Base-by-base conservation (phyloP, 2,329 filamentous ascomycete species). In the Colletotrichum sp. region DNA sequence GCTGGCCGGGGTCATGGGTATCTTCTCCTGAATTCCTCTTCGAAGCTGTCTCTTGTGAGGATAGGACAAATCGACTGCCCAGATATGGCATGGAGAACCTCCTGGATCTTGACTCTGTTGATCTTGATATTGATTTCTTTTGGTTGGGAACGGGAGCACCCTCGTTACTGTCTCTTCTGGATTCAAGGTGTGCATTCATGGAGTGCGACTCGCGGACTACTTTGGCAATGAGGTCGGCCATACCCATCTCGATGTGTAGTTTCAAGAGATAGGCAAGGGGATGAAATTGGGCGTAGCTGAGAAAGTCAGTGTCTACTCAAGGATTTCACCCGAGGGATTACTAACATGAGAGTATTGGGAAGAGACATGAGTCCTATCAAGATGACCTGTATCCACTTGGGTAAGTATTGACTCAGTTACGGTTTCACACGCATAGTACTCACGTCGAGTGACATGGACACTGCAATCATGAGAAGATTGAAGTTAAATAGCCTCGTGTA, bases 241-340 rank as follows among this genome's bases (percentile, higher is more conserved):
- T 89, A 18, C 83, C 84, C 85, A 89, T 87, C 72, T 89, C 87
- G 71, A 89, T 89, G 62, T 88, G 85, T 9, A 89, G 81, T 65
- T 89, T 89, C 13, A 89, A 81, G 0, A 88, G 81, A 73, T 88
- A 89, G 9, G 85, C 86, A 1, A 89, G 80, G 0, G 87, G 86
- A n/a, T 88, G 86, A n/a, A 83, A 83, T 0, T 80, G n/a, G n/a
- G n/a, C n/a, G n/a, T n/a, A n/a, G n/a, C n/a, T n/a, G n/a, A n/a
- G n/a, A n/a, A n/a, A n/a, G n/a, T n/a, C n/a, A n/a, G n/a, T n/a
- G n/a, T n/a, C n/a, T n/a, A n/a, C n/a, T n/a, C n/a, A n/a, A n/a
- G n/a, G n/a, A n/a, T n/a, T n/a, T n/a, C n/a, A n/a, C n/a, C n/a
- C n/a, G n/a, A n/a, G n/a, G n/a, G n/a, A n/a, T n/a, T n/a, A n/a